Evolutionary conservation across 176 grass and related monocot genomes (phyloP).

Genomic region (Elaeis guineensis): DNA sequence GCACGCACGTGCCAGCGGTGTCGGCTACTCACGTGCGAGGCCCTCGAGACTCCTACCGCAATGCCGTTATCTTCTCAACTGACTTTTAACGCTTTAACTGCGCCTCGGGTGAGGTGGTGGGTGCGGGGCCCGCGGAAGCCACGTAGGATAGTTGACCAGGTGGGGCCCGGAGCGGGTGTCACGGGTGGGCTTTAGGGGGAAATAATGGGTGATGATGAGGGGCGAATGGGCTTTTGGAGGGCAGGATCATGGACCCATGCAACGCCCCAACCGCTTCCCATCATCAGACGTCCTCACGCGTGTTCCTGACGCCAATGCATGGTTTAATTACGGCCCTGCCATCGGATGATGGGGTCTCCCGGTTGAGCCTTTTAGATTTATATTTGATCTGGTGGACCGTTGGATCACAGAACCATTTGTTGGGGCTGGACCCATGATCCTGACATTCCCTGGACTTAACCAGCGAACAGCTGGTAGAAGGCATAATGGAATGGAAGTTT

Average conservation of each 20-base stretch:
- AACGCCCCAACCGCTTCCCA: background rate
- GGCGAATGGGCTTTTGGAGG: background rate
- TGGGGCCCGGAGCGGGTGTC: background rate
- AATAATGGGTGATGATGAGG: background rate
- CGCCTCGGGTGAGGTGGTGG: background rate
- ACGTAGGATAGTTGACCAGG: background rate
- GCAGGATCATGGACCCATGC: background rate
- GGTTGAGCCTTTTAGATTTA: too few species aligned
- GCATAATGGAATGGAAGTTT: too few species aligned
- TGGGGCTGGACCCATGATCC: too few species aligned
- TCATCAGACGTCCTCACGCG: background rate
- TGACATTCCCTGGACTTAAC: too few species aligned
- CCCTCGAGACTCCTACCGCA: background rate
- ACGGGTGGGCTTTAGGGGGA: background rate
- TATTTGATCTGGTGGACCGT: too few species aligned
- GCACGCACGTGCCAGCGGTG: background rate
- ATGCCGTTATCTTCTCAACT: too few species aligned
- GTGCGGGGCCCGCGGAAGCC: background rate
- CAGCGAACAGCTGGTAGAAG: too few species aligned
- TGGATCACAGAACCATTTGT: too few species aligned
- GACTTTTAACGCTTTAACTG: too few species aligned
- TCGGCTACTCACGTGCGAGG: slow-evolving; percentile 1
- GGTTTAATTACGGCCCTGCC: too few species aligned
- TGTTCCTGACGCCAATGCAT: background rate
- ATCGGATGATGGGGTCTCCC: too few species aligned